phyloP scores from a whole-genome alignment of 805 yeast species.

The Metschnikowia dekortorum region DNA sequence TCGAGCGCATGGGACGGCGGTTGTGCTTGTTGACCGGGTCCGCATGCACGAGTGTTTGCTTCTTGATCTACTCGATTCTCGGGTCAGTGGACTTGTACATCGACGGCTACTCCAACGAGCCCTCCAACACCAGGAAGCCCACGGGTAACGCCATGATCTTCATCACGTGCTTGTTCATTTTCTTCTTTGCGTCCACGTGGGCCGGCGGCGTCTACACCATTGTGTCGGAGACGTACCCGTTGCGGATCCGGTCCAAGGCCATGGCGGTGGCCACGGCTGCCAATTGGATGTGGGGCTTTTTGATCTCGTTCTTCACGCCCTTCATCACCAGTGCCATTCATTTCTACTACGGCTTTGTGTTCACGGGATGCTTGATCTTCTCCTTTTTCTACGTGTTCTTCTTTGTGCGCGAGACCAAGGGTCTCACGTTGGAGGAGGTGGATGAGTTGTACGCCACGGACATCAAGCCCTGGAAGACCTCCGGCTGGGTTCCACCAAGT shows the following conservation, averaged over 20 bases:
- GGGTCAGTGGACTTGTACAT: conserved; percentile 49
- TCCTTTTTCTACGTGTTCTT: conserved; percentile 67
- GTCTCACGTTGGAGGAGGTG: conserved; percentile 77
- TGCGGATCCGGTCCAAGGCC: conserved; percentile 57
- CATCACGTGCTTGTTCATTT: conserved; percentile 59
- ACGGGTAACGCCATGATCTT: conserved; percentile 63
- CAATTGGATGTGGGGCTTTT: conserved; percentile 62
- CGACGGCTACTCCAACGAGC: conserved; percentile 26
- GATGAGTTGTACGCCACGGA: conserved; percentile 57
- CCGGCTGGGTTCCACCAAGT: conserved; percentile 49
- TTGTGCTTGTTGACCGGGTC: conserved; percentile 48
- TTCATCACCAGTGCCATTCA: conserved; percentile 57
- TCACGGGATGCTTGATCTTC: conserved; percentile 59
- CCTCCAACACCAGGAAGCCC: conserved; percentile 34
- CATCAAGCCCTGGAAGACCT: conserved; percentile 38
- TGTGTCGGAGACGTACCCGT: conserved; percentile 65
- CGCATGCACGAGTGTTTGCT: conserved; percentile 49
- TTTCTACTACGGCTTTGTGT: conserved; percentile 63
- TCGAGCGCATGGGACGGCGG: conserved; percentile 55
- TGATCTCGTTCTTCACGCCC: conserved; percentile 66
- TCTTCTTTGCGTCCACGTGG: conserved; percentile 72
- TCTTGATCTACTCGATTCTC: conserved; percentile 56
- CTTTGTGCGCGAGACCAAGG: conserved; percentile 74
- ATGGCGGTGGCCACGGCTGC: conserved; percentile 64
- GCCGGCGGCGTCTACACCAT: conserved; percentile 68